Evolutionary conservation across 345 rosid species (phyloP).

Genomic region (Raphanus sativus): DNA sequence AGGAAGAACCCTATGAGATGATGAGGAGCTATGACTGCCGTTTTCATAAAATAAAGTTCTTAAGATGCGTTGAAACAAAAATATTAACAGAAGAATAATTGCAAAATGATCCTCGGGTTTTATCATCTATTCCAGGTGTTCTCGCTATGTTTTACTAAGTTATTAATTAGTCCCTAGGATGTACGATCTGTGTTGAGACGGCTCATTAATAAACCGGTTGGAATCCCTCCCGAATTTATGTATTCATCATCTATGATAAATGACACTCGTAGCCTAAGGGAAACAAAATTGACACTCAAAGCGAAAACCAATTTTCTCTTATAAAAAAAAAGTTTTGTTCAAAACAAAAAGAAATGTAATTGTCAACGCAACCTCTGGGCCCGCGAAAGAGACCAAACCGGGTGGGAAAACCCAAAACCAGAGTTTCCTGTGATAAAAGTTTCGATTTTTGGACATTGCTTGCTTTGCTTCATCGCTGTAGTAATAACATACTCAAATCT

Average conservation of each 20-base stretch:
- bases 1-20: slow-evolving; percentile 21
- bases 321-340: no score
- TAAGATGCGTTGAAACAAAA: slow-evolving; percentile 10
- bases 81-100: not conserved
- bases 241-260: no score
- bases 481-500: no score
- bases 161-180: not conserved
- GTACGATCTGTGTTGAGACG: not conserved
- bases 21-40: not conserved
- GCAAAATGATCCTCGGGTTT: not conserved
- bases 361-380: no score
- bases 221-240: not conserved
- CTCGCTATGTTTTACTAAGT: not conserved
- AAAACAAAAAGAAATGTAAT: no score
- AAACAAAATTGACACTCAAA: no score
- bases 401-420: no score
- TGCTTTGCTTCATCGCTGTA: not conserved
- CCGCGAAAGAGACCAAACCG: no score
- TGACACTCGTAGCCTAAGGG: no score
- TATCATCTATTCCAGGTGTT: not conserved
- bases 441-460: not conserved
- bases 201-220: not conserved
- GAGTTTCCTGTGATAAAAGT: no score
- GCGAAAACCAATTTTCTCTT: no score
- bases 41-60: not conserved